Percentiles rank a stretch among this genome's conserved stretches.
These are phyloP conservation scores for Galerina marginata DNA, from an alignment of 768 basidiomycete genomes.

Conservation along the genomic window DNA sequence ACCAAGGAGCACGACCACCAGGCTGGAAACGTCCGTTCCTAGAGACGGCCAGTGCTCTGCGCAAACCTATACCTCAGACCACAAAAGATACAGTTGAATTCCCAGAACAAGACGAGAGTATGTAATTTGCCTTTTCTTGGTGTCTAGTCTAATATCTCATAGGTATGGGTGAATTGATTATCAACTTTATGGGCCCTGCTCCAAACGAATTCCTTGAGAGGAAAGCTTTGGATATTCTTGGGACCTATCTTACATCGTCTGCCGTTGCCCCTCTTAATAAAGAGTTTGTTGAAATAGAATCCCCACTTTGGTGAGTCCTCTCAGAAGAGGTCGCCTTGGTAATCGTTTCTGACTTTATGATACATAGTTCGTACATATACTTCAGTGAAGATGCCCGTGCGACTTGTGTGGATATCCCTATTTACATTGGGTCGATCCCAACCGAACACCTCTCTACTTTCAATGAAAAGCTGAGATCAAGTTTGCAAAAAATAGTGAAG, in stretches of 20 bases:
- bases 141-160: constrained; percentile 1
- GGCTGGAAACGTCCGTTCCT: constrained; percentile 96
- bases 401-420: constrained; percentile 70
- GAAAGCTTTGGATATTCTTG: constrained; percentile 85
- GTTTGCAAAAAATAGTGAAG: constrained; percentile 69
- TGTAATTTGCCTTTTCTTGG: constrained; percentile 16
- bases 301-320: constrained; percentile 77
- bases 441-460: constrained; percentile 78
- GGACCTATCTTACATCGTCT: constrained; percentile 88
- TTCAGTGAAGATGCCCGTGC: constrained; percentile 81
- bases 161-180: constrained; percentile 81
- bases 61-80: constrained; percentile 55
- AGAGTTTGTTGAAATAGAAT: constrained; percentile 90
- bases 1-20: constrained; percentile 67
- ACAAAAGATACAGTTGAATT: constrained; percentile 81
- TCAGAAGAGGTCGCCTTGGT: background rate
- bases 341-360: background rate
- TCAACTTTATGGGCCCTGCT: constrained; percentile 81
- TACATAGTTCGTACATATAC: constrained; percentile 78
- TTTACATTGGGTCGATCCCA: constrained; percentile 87
- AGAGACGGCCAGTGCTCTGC: constrained; percentile 79
- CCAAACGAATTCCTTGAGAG: constrained; percentile 73
- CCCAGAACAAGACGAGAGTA: constrained; percentile 94
- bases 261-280: constrained; percentile 84
- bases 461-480: constrained; percentile 66